phyloP scores from a whole-genome alignment of 2,329 filamentous ascomycete genomes.

The Boeremia lycopersici region DNA sequence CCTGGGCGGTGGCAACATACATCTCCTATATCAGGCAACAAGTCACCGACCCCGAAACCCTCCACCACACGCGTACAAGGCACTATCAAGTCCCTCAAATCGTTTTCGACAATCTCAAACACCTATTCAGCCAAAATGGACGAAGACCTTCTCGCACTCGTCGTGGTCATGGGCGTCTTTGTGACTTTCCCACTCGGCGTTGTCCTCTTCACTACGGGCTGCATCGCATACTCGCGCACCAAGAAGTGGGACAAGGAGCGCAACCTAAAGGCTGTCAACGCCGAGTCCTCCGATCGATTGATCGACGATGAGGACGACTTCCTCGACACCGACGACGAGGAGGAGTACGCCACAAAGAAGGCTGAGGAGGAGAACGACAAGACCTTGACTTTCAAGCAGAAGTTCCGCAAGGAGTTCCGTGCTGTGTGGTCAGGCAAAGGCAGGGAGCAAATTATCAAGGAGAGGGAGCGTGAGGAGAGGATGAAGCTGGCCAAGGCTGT shows the following conservation, averaged over 20 bases:
- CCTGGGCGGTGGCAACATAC: slow-evolving; percentile 14
- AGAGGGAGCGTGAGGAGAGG: slow-evolving; percentile 40
- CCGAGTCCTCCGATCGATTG: slow-evolving; percentile 29
- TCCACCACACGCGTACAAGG: neutral
- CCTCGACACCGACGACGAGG: slow-evolving; percentile 41
- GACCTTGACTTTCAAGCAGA: slow-evolving; percentile 36
- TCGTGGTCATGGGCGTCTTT: slow-evolving; percentile 32
- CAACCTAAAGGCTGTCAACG: slow-evolving; percentile 29
- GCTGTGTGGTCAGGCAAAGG: slow-evolving; percentile 40
- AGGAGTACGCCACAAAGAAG: slow-evolving; percentile 36
- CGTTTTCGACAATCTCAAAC: neutral
- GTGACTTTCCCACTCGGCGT: slow-evolving; percentile 32
- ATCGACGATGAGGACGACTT: slow-evolving; percentile 33
- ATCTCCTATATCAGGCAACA: slow-evolving; percentile 19
- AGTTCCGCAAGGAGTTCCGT: slow-evolving; percentile 39
- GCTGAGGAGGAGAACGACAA: slow-evolving; percentile 37
- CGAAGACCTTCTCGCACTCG: slow-evolving; percentile 35
- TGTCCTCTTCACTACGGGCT: slow-evolving; percentile 30
- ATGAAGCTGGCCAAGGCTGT: slow-evolving; percentile 41
- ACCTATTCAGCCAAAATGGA: slow-evolving; percentile 26
- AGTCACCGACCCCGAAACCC: neutral
- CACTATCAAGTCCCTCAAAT: neutral
- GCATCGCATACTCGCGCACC: slow-evolving; percentile 39
- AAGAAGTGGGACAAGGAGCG: slow-evolving; percentile 40
- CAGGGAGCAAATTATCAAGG: slow-evolving; percentile 31